Evolutionary conservation across 768 basidiomycete genomes (phyloP), one percentile per base, ranked within the genome.

Genomic region (Sistotremastrum niveocremeum): DNA sequence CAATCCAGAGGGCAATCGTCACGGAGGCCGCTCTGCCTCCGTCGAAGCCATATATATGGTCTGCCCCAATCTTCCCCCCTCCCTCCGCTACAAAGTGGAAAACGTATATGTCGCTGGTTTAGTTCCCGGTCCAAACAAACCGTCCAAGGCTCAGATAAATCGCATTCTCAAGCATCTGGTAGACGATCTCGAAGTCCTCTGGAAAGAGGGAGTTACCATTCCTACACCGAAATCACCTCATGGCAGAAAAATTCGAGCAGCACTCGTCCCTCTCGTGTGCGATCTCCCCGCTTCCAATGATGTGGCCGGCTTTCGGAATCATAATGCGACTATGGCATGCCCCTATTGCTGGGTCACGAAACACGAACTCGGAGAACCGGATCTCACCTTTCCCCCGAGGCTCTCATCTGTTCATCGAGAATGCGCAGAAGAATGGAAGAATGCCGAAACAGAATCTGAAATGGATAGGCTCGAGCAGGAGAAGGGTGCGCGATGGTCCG

Each of bases 91-190:
- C 41, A 50, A 57, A 11, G 39, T 51, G 0, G 62, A 67, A 49
- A 62, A 67, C 42, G 59, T 63, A 42, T 64, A 62, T 44, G 41
- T 67, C 8, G 60, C 54, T 31, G 62, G 58, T 0, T 52, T 67
- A 2, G 60, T 68, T 9, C 64, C 66, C 40, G 64, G 65, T 1
- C 65, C 64, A 4, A 48, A 55, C 4, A 61, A 67, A 44, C 66
- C 60, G 0, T 47, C 54, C 1, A 40, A 49, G 1, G 49, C 56
- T 9, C 32, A 50, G 4, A 62, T 54, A 6, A 51, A 54, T 39
- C 40, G 63, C 37, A 51, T 53, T 11, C 56, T 60, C 42, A 46
- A 57, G 9, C 56, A 52, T 7, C 35, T 57, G 6, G 42, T 58
- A 10, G 43, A 45, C 40, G 49, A 45, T 4, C 39, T 46, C 33